phyloP scores from a whole-genome alignment of 305 asterid species.

The Ajuga reptans region DNA sequence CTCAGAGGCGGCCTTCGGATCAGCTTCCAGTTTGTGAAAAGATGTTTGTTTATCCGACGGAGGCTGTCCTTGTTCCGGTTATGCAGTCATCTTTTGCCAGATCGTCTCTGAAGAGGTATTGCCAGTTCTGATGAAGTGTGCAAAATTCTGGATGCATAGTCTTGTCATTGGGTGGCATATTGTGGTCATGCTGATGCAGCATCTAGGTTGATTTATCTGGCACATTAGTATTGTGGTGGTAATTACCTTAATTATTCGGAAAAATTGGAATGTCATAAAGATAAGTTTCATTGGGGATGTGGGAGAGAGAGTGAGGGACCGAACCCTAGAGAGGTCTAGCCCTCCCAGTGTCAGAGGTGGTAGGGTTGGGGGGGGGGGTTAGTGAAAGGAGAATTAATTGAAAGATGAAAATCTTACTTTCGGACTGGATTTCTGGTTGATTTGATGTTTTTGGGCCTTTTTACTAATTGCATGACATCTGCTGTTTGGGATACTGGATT shows the following conservation, averaged over 20 bases:
- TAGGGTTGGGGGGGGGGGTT: neutral
- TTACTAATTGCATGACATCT: neutral
- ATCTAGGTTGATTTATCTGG: neutral
- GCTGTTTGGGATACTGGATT: conserved; percentile 1
- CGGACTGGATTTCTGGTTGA: neutral
- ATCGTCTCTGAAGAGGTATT: conserved; percentile 84
- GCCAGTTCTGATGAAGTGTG: conserved; percentile 9
- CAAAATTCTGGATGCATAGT: neutral
- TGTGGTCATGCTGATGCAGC: neutral
- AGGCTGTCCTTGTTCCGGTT: conserved; percentile 96
- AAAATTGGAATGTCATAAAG: neutral
- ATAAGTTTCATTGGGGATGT: neutral
- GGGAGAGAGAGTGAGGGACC: neutral
- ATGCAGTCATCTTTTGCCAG: conserved; percentile 82
- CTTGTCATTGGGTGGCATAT: conserved; percentile 9
- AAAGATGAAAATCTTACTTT: conserved; percentile 1
- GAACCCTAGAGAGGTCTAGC: neutral
- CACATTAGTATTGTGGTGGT: neutral
- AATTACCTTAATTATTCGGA: neutral
- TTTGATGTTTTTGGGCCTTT: neutral
- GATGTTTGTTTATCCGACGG: conserved; percentile 72
- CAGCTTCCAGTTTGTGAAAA: conserved; percentile 42
- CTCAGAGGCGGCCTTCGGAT: conserved; percentile 46
- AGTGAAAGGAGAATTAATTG: neutral
- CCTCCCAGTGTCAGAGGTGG: neutral